phyloP scores from a whole-genome alignment of 192 early-diverging fungal species.

The Linnemannia elongata region DNA sequence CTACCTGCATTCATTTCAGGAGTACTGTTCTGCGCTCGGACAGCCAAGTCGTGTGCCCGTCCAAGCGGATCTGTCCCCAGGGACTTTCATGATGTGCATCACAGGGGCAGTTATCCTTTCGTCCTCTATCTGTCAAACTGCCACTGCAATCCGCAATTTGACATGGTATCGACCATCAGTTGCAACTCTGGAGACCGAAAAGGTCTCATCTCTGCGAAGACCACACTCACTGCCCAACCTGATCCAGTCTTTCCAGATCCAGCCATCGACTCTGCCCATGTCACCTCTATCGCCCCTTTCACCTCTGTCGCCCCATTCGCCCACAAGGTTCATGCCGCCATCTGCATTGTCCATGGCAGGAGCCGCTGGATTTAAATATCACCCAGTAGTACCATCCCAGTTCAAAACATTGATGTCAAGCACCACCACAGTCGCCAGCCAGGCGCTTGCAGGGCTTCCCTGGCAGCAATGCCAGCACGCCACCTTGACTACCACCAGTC shows the following conservation, averaged over 20 bases:
- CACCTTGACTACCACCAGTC: constrained; percentile 23
- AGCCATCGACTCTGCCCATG: background rate
- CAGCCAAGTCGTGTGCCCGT: background rate
- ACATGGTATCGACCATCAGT: background rate
- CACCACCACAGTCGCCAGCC: constrained; percentile 12
- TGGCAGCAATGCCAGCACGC: constrained; percentile 47
- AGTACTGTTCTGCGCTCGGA: constrained; percentile 15
- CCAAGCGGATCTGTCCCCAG: constrained; percentile 12
- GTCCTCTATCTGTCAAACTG: constrained; percentile 33
- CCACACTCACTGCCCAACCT: background rate
- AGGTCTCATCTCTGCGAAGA: background rate
- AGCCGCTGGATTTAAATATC: background rate
- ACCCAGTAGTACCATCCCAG: constrained; percentile 20
- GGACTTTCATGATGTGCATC: constrained; percentile 42
- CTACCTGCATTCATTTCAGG: background rate
- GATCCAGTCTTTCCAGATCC: background rate
- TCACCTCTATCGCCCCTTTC: background rate
- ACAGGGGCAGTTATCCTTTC: constrained; percentile 35
- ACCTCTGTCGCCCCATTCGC: constrained; percentile 19
- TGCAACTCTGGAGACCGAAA: background rate
- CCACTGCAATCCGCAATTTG: constrained; percentile 2
- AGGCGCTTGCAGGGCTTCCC: constrained; percentile 13
- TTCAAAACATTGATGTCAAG: constrained; percentile 37
- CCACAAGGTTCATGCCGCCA: constrained; percentile 4
- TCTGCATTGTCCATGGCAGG: constrained; percentile 10